Conservation (phyloP, 1,284 basidiomycete genomes). For the Rhizoctonia solani region DNA sequence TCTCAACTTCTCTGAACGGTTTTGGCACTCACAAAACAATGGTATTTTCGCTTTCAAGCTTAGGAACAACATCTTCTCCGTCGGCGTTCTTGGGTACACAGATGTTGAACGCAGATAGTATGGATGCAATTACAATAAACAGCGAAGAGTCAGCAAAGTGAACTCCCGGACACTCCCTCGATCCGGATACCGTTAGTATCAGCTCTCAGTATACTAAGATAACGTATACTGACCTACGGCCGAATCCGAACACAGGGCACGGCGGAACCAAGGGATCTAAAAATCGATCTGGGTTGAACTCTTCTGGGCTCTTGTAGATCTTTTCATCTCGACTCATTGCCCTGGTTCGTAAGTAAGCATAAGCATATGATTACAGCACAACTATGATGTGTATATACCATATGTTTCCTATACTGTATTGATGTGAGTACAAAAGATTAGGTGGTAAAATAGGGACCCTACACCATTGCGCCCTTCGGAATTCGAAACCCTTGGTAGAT, state of each 20-base stretch:
- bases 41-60: not conserved
- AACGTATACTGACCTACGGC: constrained; percentile 9
- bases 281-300: constrained; percentile 26
- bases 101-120: constrained; percentile 1
- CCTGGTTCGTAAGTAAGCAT: constrained; percentile 31
- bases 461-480: constrained; percentile 20
- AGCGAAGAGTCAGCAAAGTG: constrained; percentile 23
- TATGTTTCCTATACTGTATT: constrained; percentile 1
- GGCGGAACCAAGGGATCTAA: constrained; percentile 15
- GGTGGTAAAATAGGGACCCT: not conserved
- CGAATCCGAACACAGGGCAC: constrained; percentile 16
- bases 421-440: not conserved
- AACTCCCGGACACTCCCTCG: constrained; percentile 14
- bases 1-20: not conserved
- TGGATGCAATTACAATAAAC: constrained; percentile 8
- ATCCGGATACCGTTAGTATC: not conserved
- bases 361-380: too few species aligned
- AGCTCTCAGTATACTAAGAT: not conserved
- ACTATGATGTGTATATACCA: not conserved
- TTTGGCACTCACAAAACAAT: not conserved
- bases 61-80: constrained; percentile 1
- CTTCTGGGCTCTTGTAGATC: constrained; percentile 4
- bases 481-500: constrained; percentile 8
- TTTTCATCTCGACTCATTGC: constrained; percentile 31
- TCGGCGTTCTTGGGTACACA: not conserved